Conservation (phyloP, 108 stramenopile species). For the Skeletonema marinoi region DNA sequence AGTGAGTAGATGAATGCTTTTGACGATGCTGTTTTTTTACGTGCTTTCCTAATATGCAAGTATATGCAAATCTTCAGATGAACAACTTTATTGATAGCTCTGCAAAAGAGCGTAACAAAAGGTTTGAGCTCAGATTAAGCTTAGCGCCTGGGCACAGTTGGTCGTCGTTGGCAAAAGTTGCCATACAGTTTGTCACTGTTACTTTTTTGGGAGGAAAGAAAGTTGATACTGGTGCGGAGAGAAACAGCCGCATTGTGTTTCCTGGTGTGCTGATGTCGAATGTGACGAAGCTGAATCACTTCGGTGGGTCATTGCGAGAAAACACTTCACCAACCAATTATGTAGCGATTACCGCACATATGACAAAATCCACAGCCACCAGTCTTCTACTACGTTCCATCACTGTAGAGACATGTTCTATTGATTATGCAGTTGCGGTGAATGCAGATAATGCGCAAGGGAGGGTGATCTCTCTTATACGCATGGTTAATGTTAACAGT, state of each 20-base stretch:
- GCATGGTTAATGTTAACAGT: conserved; percentile 48
- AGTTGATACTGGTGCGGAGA: neutral
- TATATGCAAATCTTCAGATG: conserved; percentile 28
- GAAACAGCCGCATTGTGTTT: conserved; percentile 22
- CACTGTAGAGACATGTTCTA: conserved; percentile 8
- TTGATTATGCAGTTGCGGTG: conserved; percentile 54
- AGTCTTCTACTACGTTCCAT: neutral
- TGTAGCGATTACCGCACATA: conserved; percentile 32
- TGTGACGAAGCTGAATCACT: conserved; percentile 46
- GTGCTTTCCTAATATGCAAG: neutral
- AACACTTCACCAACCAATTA: conserved; percentile 58
- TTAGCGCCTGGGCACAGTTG: conserved; percentile 40
- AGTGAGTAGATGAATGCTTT: conserved; percentile 23
- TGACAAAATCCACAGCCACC: neutral
- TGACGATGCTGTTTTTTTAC: neutral
- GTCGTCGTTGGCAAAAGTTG: conserved; percentile 36
- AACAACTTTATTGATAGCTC: conserved; percentile 31
- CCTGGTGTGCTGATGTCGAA: conserved; percentile 14
- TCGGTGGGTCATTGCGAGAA: conserved; percentile 55
- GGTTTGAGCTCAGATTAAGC: conserved; percentile 56
- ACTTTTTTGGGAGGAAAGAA: conserved; percentile 2
- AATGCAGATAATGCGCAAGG: conserved; percentile 51
- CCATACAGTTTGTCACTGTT: conserved; percentile 16
- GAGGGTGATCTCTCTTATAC: conserved; percentile 45
- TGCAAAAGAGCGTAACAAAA: conserved; percentile 41